Evolutionary conservation across 257 asterid species (phyloP), one percentile per base, ranked within the genome.

Genomic region (Catharanthus roseus): DNA sequence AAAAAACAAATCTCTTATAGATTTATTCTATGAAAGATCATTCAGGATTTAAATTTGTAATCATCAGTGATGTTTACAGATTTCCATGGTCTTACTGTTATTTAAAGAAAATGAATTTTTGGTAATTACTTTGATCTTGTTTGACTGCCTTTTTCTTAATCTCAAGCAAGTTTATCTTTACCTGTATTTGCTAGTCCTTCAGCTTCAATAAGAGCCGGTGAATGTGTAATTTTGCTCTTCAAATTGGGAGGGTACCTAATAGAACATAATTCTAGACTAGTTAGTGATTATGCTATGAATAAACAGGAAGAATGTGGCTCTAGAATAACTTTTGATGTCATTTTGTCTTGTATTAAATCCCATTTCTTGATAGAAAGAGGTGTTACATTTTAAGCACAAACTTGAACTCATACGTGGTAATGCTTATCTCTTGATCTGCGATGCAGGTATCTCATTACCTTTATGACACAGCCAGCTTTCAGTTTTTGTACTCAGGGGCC

Each of bases 361-460:
- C 12, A 42, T 65, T 42, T 38, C 33, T 34, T 24, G 19, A n/a
- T n/a, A 10, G 5, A 26, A 50, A 12, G n/a, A 26, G 8, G 8
- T 38, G 1, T 67, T 56, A 1, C 8, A 3, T 56, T 15, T 31
- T 19, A 21, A 3, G 44, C 49, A 65, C 26, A 63, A 45, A 65
- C 45, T 67, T 65, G 45, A 67, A 19, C 38, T 7, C 23, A n/a
- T 56, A 36, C 28, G 15, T 19, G 31, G n/a, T 77, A 71, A 79
- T 60, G 70, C 70, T 66, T 71, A 1, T 51, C 47, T 16, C 47
- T 74, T 68, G 71, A 36, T 77, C 62, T 69, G 58, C 68, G 44
- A 57, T 67, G 75, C 87, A 86, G 91, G 91, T 66, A 80, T 78
- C 69, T 86, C 91, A 23, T 72, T 86, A 86, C 91, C 91, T 80